Evolutionary conservation across 345 rosid genomes (phyloP), one percentile per base, ranked within the genome.

Genomic region (Toxicodendron radicans): DNA sequence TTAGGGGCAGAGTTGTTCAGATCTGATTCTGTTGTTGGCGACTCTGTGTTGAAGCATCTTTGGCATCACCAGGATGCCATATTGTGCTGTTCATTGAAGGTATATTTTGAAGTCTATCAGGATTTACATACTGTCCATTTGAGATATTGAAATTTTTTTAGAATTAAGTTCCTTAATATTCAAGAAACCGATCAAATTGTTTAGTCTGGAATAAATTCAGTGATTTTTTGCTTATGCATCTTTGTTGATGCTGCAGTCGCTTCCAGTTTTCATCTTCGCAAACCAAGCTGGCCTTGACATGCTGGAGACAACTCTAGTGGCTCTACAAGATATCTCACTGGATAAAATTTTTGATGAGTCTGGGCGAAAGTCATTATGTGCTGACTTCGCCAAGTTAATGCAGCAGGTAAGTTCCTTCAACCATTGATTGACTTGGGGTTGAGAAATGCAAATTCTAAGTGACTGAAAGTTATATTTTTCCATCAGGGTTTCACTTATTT

Each of bases 241-340:
- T 38, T 61, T 5, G 21, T 13, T 68, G 14, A 54, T 85, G 41
- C 64, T 88, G 83, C 88, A 96, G 99, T 81, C 97, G 2, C 79
- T 76, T 49, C 97, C 98, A 0, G 93, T 93, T 69, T 92, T 96
- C 84, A 87, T 86, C 76, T 96, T 96, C 54, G 98, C 97, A 12
- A 96, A 96, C 82, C 98, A 96, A 76, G 99, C 97, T 0, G 99
- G 99, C 63, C 88, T 96, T 14, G 98, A 96, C 87, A 96, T 96
- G 99, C 86, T 93, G 57, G 99, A 96, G 87, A 96, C 99, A 18
- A 96, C 99, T 23, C 84, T 96, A 35, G 90, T 93, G 76, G 93
- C 99, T 52, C 85, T 96, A 51, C 99, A 96, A 85, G 99, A 96
- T 65, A 90, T 96, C 73, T 87, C 94, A 10, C 85, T 96, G 14